These are phyloP conservation scores for Cercospora sojina DNA, from an alignment of 2,329 filamentous ascomycete species.

Conservation along the genomic window DNA sequence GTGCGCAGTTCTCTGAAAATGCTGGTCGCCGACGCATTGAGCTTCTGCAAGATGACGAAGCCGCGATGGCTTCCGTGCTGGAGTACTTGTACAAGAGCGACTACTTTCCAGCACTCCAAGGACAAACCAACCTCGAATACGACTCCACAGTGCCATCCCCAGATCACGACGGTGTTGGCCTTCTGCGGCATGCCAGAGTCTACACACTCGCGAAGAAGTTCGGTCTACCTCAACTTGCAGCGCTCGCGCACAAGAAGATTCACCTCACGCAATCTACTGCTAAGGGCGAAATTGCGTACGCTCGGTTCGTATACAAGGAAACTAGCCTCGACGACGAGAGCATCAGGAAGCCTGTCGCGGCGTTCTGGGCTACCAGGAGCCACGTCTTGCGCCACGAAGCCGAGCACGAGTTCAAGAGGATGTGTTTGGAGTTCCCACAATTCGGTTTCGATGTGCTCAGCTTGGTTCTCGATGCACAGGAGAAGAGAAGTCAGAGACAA, in stretches of 20 bases:
- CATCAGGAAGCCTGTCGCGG: conserved; percentile 80
- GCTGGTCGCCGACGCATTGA: conserved; percentile 63
- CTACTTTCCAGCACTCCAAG: conserved; percentile 71
- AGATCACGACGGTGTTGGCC: conserved; percentile 76
- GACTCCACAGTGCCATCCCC: conserved; percentile 64
- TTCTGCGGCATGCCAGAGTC: conserved; percentile 83
- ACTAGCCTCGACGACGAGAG: conserved; percentile 66
- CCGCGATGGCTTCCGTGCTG: conserved; percentile 74
- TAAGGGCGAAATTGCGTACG: conserved; percentile 87
- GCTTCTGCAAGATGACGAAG: conserved; percentile 65
- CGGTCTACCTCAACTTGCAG: conserved; percentile 63
- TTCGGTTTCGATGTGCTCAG: conserved; percentile 92
- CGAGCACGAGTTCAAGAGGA: conserved; percentile 76
- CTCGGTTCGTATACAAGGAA: conserved; percentile 82
- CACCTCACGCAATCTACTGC: conserved; percentile 86
- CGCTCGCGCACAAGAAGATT: conserved; percentile 82
- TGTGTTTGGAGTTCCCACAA: conserved; percentile 86
- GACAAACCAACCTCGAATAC: conserved; percentile 63
- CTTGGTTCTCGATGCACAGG: conserved; percentile 54
- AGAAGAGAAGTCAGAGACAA: conserved; percentile 44
- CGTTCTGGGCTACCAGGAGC: conserved; percentile 80
- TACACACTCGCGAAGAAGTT: conserved; percentile 87
- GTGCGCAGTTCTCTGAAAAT: conserved; percentile 59
- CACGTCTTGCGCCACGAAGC: conserved; percentile 83
- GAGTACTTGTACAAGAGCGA: conserved; percentile 83